Conservation (phyloP, 352 stramenopile genomes). For the Aphanomyces stellatus region DNA sequence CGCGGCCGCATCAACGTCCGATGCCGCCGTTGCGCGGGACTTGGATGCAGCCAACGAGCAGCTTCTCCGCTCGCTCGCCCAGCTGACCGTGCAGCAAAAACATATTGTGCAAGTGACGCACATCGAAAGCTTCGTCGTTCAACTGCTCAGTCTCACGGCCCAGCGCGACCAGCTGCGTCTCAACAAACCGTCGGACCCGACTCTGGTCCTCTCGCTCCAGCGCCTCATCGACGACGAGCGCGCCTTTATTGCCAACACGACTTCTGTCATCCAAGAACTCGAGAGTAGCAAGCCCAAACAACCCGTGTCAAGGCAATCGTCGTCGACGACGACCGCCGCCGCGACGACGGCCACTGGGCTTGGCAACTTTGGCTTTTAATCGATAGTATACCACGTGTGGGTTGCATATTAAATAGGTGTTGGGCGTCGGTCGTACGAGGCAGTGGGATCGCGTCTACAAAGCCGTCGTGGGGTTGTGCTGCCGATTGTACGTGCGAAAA, state of each 20-base stretch:
- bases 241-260: constrained; percentile 7
- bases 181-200: background rate
- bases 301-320: background rate
- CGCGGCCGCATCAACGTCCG: constrained; percentile 29
- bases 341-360: background rate
- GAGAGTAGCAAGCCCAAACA: background rate
- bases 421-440: background rate
- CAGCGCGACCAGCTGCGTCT: background rate
- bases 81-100: constrained; percentile 2
- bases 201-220: background rate
- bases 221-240: constrained; percentile 20
- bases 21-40: background rate
- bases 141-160: constrained; percentile 9
- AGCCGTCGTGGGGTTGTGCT: too few species aligned
- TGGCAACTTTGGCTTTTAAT: constrained; percentile 3
- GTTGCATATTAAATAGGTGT: background rate
- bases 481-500: background rate
- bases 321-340: background rate
- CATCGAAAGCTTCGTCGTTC: background rate
- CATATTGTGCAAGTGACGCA: background rate
- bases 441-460: too few species aligned
- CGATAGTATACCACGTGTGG: too few species aligned
- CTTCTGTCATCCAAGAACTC: background rate
- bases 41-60: constrained; percentile 4
- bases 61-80: background rate